These are phyloP conservation scores for Coprinopsis marcescibilis DNA, from an alignment of 768 basidiomycete species.

Conservation along the genomic window DNA sequence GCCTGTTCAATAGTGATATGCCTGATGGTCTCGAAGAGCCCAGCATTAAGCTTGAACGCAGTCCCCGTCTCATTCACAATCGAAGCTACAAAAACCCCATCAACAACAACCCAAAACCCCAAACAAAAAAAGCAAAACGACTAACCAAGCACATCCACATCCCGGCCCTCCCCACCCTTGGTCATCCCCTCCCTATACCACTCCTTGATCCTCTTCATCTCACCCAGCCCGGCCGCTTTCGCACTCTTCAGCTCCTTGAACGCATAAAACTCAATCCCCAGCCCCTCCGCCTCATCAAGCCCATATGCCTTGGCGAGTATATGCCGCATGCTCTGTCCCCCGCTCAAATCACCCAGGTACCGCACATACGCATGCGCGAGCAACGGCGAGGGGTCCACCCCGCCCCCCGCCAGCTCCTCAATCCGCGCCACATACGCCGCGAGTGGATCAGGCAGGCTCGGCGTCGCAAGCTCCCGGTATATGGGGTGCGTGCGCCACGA, in stretches of 20 bases:
- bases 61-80: constrained; percentile 43
- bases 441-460: constrained; percentile 41
- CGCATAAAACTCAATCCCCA: constrained; percentile 62
- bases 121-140: too few relatives aligned
- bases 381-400: constrained; percentile 43
- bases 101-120: not conserved
- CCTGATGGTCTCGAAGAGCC: constrained; percentile 36
- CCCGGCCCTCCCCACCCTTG: constrained; percentile 40
- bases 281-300: constrained; percentile 42
- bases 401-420: constrained; percentile 36
- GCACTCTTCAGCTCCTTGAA: constrained; percentile 52
- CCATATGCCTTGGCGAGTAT: constrained; percentile 62
- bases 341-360: constrained; percentile 76
- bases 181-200: constrained; percentile 61
- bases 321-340: constrained; percentile 66
- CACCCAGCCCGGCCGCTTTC: constrained; percentile 43
- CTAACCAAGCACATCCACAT: too few relatives aligned
- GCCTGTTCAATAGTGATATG: constrained; percentile 11
- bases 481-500: constrained; percentile 55
- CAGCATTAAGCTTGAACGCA: constrained; percentile 45
- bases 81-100: constrained; percentile 24
- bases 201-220: constrained; percentile 69
- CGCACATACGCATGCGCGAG: constrained; percentile 80
- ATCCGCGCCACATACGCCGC: constrained; percentile 51
- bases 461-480: constrained; percentile 37